phyloP scores from a whole-genome alignment of 306 rosid genomes.

The Cucumis sativus region DNA sequence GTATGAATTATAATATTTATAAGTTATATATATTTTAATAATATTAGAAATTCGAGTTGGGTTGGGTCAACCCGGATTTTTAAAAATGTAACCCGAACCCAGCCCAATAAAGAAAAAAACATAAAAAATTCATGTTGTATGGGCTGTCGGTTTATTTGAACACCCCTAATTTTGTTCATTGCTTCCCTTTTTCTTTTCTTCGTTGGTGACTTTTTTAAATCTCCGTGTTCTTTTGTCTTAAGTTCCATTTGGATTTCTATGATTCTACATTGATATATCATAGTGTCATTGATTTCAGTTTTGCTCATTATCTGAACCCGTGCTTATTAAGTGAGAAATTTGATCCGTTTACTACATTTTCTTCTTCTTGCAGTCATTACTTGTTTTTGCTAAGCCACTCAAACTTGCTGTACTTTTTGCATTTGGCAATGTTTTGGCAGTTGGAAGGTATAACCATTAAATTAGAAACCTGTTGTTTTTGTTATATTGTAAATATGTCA shows the following conservation, averaged over 20 bases:
- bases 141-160: no score
- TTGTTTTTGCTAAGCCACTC: constrained; percentile 71
- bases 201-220: background rate
- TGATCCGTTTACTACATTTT: constrained; percentile 8
- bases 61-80: no score
- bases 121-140: no score
- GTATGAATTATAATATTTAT: no score
- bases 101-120: no score
- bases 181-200: background rate
- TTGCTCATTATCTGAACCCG: background rate
- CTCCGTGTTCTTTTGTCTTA: background rate
- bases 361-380: constrained; percentile 62
- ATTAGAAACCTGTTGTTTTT: background rate
- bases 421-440: constrained; percentile 78
- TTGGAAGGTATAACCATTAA: constrained; percentile 63
- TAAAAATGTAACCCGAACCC: no score
- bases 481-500: background rate
- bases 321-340: constrained; percentile 2
- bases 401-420: constrained; percentile 79
- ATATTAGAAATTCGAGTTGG: no score
- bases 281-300: background rate
- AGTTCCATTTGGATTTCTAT: background rate
- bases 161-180: background rate
- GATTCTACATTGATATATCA: background rate
- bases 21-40: no score